Conservation (phyloP, 371 early-diverging fungal species). For the Encephalitozoon hellem region DNA sequence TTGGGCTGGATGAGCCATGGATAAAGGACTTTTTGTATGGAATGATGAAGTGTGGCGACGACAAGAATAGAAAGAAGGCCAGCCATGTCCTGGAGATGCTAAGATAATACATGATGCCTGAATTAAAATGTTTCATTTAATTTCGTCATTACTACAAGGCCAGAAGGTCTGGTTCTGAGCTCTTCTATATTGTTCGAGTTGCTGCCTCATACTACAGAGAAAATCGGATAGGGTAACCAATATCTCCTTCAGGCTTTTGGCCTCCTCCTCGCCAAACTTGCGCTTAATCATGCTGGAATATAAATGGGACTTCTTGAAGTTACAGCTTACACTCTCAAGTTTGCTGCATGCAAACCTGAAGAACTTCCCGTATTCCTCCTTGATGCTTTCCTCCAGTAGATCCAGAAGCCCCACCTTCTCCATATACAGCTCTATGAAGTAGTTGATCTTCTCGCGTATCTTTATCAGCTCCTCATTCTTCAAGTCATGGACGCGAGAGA, state of each 20-base stretch:
- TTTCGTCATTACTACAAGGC: neutral
- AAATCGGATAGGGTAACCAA: constrained; percentile 6
- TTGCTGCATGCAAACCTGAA: constrained; percentile 20
- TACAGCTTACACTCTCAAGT: neutral
- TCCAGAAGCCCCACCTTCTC: neutral
- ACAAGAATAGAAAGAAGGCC: constrained; percentile 4
- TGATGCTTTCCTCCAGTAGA: neutral
- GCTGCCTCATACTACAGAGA: neutral
- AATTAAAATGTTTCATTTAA: neutral
- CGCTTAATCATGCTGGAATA: constrained; percentile 18
- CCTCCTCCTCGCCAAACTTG: constrained; percentile 38
- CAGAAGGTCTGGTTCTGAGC: neutral
- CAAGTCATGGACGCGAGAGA: constrained; percentile 21
- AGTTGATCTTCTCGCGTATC: constrained; percentile 37
- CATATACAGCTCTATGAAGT: constrained; percentile 24
- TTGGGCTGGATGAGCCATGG: constrained; percentile 28
- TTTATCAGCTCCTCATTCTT: constrained; percentile 29
- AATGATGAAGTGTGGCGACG: neutral
- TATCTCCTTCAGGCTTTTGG: neutral
- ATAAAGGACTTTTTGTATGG: constrained; percentile 12
- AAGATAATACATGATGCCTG: neutral
- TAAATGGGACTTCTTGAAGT: constrained; percentile 7
- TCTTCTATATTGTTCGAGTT: neutral
- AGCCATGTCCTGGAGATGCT: neutral
- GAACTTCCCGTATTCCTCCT: neutral